Conservation (phyloP, 2,329 filamentous ascomycete species). For the Samsoniella hepiali region DNA sequence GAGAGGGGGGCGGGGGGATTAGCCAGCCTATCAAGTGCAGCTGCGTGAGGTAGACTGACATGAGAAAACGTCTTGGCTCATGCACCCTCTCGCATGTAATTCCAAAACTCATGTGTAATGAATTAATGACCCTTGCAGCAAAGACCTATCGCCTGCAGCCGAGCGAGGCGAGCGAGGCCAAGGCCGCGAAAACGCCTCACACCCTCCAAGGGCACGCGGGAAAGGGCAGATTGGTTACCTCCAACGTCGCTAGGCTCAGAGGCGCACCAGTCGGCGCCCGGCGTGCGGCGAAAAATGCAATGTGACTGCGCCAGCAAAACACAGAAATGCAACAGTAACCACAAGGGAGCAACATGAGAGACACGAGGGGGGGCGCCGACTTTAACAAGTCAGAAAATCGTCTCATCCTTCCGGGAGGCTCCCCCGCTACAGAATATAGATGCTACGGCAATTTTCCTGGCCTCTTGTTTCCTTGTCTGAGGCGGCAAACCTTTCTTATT, state of each 20-base stretch:
- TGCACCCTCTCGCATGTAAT: not conserved
- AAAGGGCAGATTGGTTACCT: not conserved
- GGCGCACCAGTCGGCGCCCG: constrained; percentile 1
- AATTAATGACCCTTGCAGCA: not conserved
- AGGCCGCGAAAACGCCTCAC: not conserved
- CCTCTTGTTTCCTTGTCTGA: too few species aligned
- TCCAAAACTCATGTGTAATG: not conserved
- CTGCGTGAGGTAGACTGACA: too few species aligned
- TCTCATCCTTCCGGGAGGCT: not conserved
- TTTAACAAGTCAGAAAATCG: not conserved
- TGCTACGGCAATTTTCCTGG: too few species aligned
- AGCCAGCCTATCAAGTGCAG: not conserved
- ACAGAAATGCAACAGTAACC: not conserved
- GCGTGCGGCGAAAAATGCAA: not conserved
- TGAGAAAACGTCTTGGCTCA: too few species aligned
- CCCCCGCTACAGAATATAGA: not conserved
- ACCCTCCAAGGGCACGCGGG: not conserved
- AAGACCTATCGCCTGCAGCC: not conserved
- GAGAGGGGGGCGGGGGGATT: not conserved
- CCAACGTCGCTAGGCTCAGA: not conserved
- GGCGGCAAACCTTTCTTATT: too few species aligned
- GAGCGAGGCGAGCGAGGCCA: not conserved
- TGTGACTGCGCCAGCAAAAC: not conserved
- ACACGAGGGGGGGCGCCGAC: too few species aligned
- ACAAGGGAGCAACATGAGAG: too few species aligned